These are phyloP conservation scores for Ogataea methanolica DNA, from an alignment of 805 yeast species.

Conservation along the genomic window DNA sequence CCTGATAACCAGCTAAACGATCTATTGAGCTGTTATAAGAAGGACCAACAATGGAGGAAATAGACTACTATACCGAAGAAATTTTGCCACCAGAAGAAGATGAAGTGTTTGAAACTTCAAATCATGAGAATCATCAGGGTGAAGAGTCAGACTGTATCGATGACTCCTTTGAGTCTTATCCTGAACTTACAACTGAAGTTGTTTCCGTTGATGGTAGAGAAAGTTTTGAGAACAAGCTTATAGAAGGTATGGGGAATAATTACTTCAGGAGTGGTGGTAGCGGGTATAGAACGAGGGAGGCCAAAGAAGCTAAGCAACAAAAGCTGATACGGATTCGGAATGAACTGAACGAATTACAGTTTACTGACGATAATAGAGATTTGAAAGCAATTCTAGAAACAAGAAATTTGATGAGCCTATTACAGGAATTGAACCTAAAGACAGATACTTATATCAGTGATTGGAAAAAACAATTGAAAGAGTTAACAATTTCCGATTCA, in stretches of 20 bases:
- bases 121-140: conserved; percentile 3
- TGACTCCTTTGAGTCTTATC: not conserved
- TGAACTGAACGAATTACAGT: conserved; percentile 1
- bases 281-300: not conserved
- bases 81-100: conserved; percentile 15
- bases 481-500: not conserved
- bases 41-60: not conserved
- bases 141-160: not conserved
- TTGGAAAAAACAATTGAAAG: conserved; percentile 6
- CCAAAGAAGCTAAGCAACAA: not conserved
- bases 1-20: too few relatives aligned
- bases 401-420: not conserved
- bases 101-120: conserved; percentile 20
- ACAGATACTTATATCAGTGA: conserved; percentile 4
- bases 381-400: not conserved
- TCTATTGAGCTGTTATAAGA: too few relatives aligned
- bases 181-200: not conserved
- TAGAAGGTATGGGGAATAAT: not conserved
- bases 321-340: not conserved
- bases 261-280: not conserved
- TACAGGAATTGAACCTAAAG: conserved; percentile 3
- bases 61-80: conserved; percentile 26
- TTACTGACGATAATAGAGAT: conserved; percentile 1
- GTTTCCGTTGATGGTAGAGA: conserved; percentile 1
- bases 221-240: conserved; percentile 1